Evolutionary conservation across 1,284 basidiomycete species (phyloP), one percentile per base, ranked within the genome.

Genomic region (Microbotryum intermedium): DNA sequence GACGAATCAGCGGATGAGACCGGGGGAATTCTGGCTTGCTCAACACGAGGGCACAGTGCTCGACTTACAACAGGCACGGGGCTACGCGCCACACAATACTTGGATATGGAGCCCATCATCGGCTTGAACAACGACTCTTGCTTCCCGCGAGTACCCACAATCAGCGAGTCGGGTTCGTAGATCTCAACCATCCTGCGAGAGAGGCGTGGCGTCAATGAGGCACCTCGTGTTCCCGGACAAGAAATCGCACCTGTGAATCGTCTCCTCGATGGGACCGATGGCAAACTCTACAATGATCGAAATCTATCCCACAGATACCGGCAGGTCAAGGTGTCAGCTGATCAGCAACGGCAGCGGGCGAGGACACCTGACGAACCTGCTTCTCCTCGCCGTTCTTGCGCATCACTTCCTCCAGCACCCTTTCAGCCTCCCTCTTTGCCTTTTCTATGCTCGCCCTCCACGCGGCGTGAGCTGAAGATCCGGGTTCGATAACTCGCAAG

Each of bases 241-340:
- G 1, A 6, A 6, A 49, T 47, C 57, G 39, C 16, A 66, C 60
- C 70, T 65, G 26, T 76, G 68, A 45, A 97, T 85, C 10, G 89
- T 92, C 58, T 87, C 83, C 0, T 89, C 88, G 7, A 95, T 84
- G 64, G 85, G 86, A 39, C 94, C 94, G 1, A 91, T 88, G 46
- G 97, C 88, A 71, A 90, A 93, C 77, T 97, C 94, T 59, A 97
- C 84, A 53, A 95, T 87, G 63, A 97, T 83, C 0, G 88, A 93
- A 42, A 97, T 82, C 85, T 89, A 67, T 10, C 20, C 45, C 26
- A 16, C 9, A 16, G 42, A 23, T 11, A 28, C 23, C n/a, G 44
- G 28, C 10, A 6, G 43, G 42, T 29, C 21, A 44, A 53, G 23
- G 4, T 20, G 30, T 25, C 44, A 39, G 21, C n/a, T 6, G 13